Conservation (phyloP, 306 rosid species). For the Cucurbita moschata region DNA sequence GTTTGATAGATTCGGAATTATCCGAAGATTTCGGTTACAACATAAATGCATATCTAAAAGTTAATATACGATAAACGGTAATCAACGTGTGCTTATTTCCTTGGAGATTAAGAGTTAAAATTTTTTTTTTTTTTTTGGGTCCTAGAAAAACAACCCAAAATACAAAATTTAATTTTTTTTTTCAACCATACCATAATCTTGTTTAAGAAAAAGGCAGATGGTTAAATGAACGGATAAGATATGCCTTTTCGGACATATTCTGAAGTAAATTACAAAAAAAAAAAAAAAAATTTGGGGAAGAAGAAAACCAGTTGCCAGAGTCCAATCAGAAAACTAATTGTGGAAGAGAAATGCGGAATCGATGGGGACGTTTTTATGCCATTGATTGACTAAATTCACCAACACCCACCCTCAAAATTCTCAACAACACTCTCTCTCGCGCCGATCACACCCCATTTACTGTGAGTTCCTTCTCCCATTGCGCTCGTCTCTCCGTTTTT, state of each 20-base stretch:
- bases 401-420: neutral
- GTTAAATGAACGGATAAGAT: neutral
- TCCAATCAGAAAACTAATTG: neutral
- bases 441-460: neutral
- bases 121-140: too few species aligned
- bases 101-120: too few species aligned
- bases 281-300: neutral
- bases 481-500: neutral
- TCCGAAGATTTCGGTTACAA: neutral
- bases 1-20: neutral
- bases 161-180: too few species aligned
- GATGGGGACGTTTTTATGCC: neutral
- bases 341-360: neutral
- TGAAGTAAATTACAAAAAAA: too few species aligned
- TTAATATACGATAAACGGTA: too few species aligned
- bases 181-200: too few species aligned
- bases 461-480: conserved; percentile 2
- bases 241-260: too few species aligned
- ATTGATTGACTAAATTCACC: neutral
- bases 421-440: neutral
- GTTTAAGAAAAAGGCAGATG: neutral
- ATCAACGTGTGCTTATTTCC: too few species aligned
- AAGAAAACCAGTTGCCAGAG: neutral
- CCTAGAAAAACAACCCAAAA: neutral
- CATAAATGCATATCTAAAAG: neutral